Percentiles rank a stretch among this genome's conserved stretches.
These are phyloP conservation scores for Pythium sukuiense DNA, from an alignment of 352 stramenopile genomes.

Conservation along the genomic window DNA sequence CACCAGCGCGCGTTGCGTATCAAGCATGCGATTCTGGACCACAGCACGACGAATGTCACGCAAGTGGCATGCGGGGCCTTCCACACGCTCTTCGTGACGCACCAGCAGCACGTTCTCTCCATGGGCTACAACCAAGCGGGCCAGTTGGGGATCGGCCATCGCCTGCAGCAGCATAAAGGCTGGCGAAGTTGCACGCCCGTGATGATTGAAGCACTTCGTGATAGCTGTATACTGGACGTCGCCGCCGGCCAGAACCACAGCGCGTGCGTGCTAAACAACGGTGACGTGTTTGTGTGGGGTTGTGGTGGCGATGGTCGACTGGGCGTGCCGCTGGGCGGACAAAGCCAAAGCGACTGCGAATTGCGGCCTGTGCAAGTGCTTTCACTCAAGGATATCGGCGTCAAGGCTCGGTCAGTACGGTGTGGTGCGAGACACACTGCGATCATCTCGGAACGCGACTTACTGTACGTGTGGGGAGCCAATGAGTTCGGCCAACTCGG, in stretches of 20 bases:
- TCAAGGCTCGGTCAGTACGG: slow-evolving; percentile 49
- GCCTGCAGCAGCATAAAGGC: slow-evolving; percentile 53
- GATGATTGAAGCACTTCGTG: slow-evolving; percentile 44
- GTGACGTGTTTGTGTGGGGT: slow-evolving; percentile 74
- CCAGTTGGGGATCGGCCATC: slow-evolving; percentile 66
- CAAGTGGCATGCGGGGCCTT: slow-evolving; percentile 64
- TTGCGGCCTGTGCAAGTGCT: slow-evolving; percentile 36
- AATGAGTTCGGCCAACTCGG: slow-evolving; percentile 84
- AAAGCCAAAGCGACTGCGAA: slow-evolving; percentile 35
- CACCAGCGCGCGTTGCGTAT: slow-evolving; percentile 52
- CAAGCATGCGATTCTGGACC: slow-evolving; percentile 55
- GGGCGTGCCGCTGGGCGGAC: slow-evolving; percentile 28
- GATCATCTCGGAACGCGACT: slow-evolving; percentile 58
- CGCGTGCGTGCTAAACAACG: slow-evolving; percentile 68
- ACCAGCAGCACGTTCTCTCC: slow-evolving; percentile 69
- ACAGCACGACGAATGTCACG: slow-evolving; percentile 55
- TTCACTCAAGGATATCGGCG: slow-evolving; percentile 38
- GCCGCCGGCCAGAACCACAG: slow-evolving; percentile 76
- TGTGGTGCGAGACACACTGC: slow-evolving; percentile 72
- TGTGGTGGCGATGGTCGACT: slow-evolving; percentile 70
- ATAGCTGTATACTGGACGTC: slow-evolving; percentile 67
- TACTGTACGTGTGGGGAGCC: slow-evolving; percentile 77
- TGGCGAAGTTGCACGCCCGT: slow-evolving; percentile 72
- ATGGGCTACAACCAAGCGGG: slow-evolving; percentile 84
- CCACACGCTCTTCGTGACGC: slow-evolving; percentile 76